Conservation (phyloP, 2,329 filamentous ascomycete genomes). For the Ophiostoma australiae region DNA sequence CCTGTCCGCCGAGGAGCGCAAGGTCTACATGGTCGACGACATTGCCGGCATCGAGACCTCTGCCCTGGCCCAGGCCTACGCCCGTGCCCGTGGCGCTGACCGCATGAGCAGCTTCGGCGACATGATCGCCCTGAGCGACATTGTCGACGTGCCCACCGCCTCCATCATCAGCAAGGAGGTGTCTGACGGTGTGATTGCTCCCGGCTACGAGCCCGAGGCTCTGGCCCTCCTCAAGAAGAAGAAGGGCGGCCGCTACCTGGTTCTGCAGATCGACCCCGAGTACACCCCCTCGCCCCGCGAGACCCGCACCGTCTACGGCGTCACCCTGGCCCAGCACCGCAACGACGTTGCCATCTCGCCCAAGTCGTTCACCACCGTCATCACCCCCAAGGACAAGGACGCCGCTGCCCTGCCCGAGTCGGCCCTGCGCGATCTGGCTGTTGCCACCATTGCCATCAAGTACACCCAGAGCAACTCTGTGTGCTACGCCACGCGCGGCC, state of each 20-base stretch:
- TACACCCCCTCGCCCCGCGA: conserved; percentile 79
- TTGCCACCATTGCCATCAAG: conserved; percentile 95
- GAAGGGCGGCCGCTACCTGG: conserved; percentile 95
- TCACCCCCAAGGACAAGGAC: conserved; percentile 86
- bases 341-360: conserved; percentile 87
- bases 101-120: conserved; percentile 99
- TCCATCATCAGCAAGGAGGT: conserved; percentile 98
- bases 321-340: conserved; percentile 82
- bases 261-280: conserved; percentile 87
- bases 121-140: conserved; percentile 85
- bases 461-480: conserved; percentile 99
- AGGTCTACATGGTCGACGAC: conserved; percentile 98
- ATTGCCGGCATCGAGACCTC: conserved; percentile 85
- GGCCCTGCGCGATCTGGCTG: conserved; percentile 82
- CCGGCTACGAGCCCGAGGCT: conserved; percentile 77
- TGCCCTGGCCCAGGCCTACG: conserved; percentile 86
- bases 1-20: conserved; percentile 79
- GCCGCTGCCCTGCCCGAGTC: conserved; percentile 66
- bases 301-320: conserved; percentile 81
- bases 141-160: conserved; percentile 86
- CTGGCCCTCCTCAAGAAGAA: conserved; percentile 93
- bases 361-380: conserved; percentile 75
- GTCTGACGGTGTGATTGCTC: conserved; percentile 92
- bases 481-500: conserved; percentile 91
- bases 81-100: conserved; percentile 89